These are phyloP conservation scores for Dioszegia aurantiaca DNA, from an alignment of 768 basidiomycete genomes.

Conservation along the genomic window DNA sequence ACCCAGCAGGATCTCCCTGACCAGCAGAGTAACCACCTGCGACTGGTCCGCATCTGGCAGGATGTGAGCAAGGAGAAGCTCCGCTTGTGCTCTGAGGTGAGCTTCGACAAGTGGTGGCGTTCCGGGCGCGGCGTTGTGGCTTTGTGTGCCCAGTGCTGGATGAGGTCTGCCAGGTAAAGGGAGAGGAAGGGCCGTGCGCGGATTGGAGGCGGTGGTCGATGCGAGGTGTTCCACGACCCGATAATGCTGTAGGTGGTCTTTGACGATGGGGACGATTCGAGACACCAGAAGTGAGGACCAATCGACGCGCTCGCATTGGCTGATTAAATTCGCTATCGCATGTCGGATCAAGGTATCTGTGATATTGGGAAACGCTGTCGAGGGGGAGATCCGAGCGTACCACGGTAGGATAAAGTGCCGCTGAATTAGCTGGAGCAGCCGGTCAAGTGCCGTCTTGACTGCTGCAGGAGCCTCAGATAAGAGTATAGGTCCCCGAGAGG, in stretches of 20 bases:
- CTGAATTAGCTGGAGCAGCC: slow-evolving; percentile 74
- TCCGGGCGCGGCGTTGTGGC: slow-evolving; percentile 14
- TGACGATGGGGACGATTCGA: slow-evolving; percentile 82
- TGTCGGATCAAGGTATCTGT: slow-evolving; percentile 73
- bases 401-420: slow-evolving; percentile 84
- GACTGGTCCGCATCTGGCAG: slow-evolving; percentile 77
- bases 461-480: slow-evolving; percentile 56
- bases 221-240: slow-evolving; percentile 69
- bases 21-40: slow-evolving; percentile 66
- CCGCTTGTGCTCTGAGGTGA: slow-evolving; percentile 71
- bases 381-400: slow-evolving; percentile 82
- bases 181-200: slow-evolving; percentile 32
- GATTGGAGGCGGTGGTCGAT: slow-evolving; percentile 19
- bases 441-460: slow-evolving; percentile 71
- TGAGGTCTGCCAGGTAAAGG: slow-evolving; percentile 33
- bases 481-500: slow-evolving; percentile 62
- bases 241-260: slow-evolving; percentile 82
- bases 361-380: slow-evolving; percentile 81
- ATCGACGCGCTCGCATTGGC: slow-evolving; percentile 64
- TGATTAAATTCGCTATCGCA: slow-evolving; percentile 61
- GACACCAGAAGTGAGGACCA: slow-evolving; percentile 72
- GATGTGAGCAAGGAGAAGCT: slow-evolving; percentile 66
- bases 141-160: slow-evolving; percentile 26
- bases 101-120: slow-evolving; percentile 85
- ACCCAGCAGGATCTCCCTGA: slow-evolving; percentile 78